Evolutionary conservation across 495 filamentous ascomycete genomes (phyloP), one percentile per base, ranked within the genome.

Genomic region (Rostrohypoxylon terebratum): DNA sequence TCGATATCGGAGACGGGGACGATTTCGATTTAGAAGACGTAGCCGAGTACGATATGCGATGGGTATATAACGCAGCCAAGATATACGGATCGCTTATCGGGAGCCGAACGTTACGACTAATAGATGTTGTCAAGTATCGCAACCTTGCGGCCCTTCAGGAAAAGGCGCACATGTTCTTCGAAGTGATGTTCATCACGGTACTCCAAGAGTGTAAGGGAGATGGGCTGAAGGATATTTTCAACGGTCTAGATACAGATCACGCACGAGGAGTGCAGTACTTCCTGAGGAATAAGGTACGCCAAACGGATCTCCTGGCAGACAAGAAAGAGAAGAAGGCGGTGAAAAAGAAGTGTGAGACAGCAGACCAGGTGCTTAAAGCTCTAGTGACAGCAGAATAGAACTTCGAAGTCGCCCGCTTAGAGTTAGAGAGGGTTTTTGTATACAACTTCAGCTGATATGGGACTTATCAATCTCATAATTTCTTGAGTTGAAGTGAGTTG

Each of bases 31-130:
- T 85, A 0, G 88, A 89, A 8, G 83, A 83, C 8, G 80, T 85
- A 8, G 77, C 81, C 25, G 79, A 81, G 28, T 73, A 78, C 38
- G 78, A 79, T n/a, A 75, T 84, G 76, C 85, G 90, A 75, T 89
- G 92, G 72, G 82, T 97, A n/a, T 92, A 96, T 66, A 97, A 97
- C 74, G 82, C 94, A n/a, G 94, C 93, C 16, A 93, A 92, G 80
- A 85, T 97, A 85, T 97, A 89, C 77, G 94, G 91, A 7, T 83
- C 82, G 20, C 82, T 99, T 3, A 87, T 98, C 54, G 87, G 87
- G 0, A 89, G 89, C 38, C 88, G 88, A 3, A 85, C 81, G 1
- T 78, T 98, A 20, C 83, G 83, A 4, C 77, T 99, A 13, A 55
- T 34, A 13, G 81, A 83, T 0, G 83, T 91, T 33, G 78, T 98